Percentiles rank a stretch among this genome's conserved stretches.
These are phyloP conservation scores for Phytophthora cryptogea DNA, from an alignment of 352 stramenopile species.

Conservation along the genomic window DNA sequence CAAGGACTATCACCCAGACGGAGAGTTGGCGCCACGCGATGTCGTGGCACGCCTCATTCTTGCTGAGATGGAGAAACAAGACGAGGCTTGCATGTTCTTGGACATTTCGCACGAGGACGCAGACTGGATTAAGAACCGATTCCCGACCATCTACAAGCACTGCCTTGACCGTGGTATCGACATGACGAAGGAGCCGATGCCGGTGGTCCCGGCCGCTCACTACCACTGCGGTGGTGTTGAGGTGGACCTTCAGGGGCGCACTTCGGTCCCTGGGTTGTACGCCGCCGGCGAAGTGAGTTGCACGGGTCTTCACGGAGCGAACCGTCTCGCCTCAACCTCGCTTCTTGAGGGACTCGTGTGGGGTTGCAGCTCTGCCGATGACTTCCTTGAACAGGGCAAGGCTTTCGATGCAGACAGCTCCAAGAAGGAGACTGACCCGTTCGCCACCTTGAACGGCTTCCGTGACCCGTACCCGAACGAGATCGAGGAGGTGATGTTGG, in stretches of 20 bases:
- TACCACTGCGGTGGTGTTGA: constrained; percentile 94
- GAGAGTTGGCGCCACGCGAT: constrained; percentile 93
- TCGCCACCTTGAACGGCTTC: constrained; percentile 41
- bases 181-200: constrained; percentile 90
- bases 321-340: constrained; percentile 93
- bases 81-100: constrained; percentile 88
- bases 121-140: constrained; percentile 86
- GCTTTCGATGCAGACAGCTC: constrained; percentile 15
- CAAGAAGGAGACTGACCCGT: constrained; percentile 39
- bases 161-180: constrained; percentile 85
- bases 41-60: constrained; percentile 94
- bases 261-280: constrained; percentile 84
- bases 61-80: constrained; percentile 86
- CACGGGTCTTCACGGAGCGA: constrained; percentile 94
- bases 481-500: constrained; percentile 63
- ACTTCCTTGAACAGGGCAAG: constrained; percentile 48
- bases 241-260: constrained; percentile 89
- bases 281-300: constrained; percentile 93
- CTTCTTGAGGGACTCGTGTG: constrained; percentile 95
- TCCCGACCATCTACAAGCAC: constrained; percentile 89
- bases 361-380: constrained; percentile 88
- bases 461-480: constrained; percentile 54
- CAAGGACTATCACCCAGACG: constrained; percentile 91
- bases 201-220: constrained; percentile 92
- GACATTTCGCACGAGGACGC: constrained; percentile 92